Conservation (phyloP, 163 green algal species). For the Scenedesmus sp. region DNA sequence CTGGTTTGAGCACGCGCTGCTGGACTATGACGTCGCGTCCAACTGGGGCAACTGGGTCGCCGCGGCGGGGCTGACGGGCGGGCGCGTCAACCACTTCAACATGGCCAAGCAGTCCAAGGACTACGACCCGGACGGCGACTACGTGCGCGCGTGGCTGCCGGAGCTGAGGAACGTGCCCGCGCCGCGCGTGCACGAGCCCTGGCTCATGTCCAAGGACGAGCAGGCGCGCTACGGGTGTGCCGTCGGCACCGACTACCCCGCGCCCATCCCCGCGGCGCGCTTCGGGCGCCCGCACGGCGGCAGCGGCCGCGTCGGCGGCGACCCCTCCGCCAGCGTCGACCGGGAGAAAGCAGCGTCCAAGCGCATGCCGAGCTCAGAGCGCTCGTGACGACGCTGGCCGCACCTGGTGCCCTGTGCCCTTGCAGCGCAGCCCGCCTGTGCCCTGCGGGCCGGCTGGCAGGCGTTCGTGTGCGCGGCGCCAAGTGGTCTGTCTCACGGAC, state of each 20-base stretch:
- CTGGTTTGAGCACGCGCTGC: constrained; percentile 77
- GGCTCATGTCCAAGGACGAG: constrained; percentile 46
- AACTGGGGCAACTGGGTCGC: constrained; percentile 90
- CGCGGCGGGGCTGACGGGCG: constrained; percentile 81
- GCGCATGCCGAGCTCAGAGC: too few relatives aligned
- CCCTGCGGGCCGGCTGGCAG: too few relatives aligned
- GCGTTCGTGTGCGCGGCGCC: too few relatives aligned
- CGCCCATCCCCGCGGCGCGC: constrained; percentile 53
- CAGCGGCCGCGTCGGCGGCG: constrained; percentile 6
- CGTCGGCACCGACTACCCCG: constrained; percentile 80
- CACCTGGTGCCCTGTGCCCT: too few relatives aligned
- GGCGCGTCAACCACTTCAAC: constrained; percentile 97
- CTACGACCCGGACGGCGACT: constrained; percentile 90
- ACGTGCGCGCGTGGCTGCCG: constrained; percentile 90
- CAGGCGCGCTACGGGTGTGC: constrained; percentile 54
- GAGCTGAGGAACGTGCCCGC: constrained; percentile 84
- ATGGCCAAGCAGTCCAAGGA: constrained; percentile 90
- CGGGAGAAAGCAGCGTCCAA: too few relatives aligned
- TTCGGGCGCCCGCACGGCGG: constrained; percentile 31
- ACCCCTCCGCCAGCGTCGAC: too few relatives aligned
- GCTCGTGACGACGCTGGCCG: too few relatives aligned
- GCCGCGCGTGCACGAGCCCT: constrained; percentile 83
- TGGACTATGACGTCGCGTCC: constrained; percentile 86
- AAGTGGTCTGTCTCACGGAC: too few relatives aligned
- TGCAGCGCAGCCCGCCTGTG: too few relatives aligned